Percentiles rank a stretch among this genome's conserved stretches.
These are phyloP conservation scores for Straminergon stramineum DNA, from an alignment of 225 moss, liverwort and hornwort species.

Conservation along the genomic window DNA sequence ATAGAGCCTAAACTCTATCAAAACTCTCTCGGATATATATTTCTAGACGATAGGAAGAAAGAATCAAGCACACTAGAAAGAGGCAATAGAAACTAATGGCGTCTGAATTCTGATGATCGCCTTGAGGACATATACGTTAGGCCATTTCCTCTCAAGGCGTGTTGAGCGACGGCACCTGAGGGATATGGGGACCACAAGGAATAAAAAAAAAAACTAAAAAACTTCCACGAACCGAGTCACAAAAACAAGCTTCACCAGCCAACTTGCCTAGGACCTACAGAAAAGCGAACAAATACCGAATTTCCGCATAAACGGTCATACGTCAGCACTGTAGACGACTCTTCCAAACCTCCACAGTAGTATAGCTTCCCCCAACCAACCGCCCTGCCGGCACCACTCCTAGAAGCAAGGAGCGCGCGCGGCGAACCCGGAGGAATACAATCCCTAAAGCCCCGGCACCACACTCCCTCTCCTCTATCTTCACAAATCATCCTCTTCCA, in stretches of 20 bases:
- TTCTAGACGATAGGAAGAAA: background rate
- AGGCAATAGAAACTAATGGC: background rate
- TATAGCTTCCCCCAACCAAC: background rate
- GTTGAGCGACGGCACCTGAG: background rate
- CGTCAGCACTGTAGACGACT: constrained; percentile 6
- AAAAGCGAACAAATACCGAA: constrained; percentile 4
- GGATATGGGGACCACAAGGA: background rate
- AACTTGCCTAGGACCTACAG: background rate
- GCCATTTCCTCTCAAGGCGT: background rate
- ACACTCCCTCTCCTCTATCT: background rate
- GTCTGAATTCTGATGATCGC: background rate
- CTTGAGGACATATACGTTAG: background rate
- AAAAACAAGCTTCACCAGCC: background rate
- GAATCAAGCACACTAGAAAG: background rate
- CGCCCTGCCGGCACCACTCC: constrained; percentile 13
- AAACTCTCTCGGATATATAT: background rate
- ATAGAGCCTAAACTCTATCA: background rate
- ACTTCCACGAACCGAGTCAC: background rate
- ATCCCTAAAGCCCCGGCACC: background rate
- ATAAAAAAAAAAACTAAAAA: background rate
- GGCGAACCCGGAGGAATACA: background rate
- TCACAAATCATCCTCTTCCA: background rate
- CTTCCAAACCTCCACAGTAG: constrained; percentile 9
- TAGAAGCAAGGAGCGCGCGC: constrained; percentile 17
- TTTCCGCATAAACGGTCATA: background rate